phyloP scores from a whole-genome alignment of 148 eudicot species.

The Cornus suecica region DNA sequence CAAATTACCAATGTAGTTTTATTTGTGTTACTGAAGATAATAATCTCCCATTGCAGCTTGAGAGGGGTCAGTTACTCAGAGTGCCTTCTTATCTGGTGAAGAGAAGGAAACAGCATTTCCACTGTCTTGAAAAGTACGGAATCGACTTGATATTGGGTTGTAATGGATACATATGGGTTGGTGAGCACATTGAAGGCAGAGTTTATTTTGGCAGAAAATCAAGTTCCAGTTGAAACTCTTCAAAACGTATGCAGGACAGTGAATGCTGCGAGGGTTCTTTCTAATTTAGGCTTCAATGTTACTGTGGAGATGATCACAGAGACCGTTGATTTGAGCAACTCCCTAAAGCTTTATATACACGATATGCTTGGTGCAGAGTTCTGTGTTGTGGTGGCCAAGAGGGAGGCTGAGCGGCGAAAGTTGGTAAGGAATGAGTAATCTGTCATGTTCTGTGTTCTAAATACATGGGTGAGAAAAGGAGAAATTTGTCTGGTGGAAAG shows the following conservation, averaged over 20 bases:
- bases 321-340: slow-evolving; percentile 48
- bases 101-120: slow-evolving; percentile 82
- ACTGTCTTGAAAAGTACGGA: slow-evolving; percentile 61
- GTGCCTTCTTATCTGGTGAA: slow-evolving; percentile 85
- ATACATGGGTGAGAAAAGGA: not conserved
- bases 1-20: not conserved
- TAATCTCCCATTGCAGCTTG: slow-evolving; percentile 48
- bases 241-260: slow-evolving; percentile 77
- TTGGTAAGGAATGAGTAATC: slow-evolving; percentile 33
- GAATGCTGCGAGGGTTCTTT: slow-evolving; percentile 71
- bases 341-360: slow-evolving; percentile 53
- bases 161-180: slow-evolving; percentile 93
- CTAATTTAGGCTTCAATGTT: slow-evolving; percentile 64
- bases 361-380: slow-evolving; percentile 96
- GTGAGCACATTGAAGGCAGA: slow-evolving; percentile 58
- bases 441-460: not conserved
- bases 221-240: slow-evolving; percentile 48
- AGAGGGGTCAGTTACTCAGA: slow-evolving; percentile 66
- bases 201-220: slow-evolving; percentile 68
- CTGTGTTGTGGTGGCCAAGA: slow-evolving; percentile 76
- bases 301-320: slow-evolving; percentile 57
- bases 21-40: not conserved
- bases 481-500: not conserved
- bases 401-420: slow-evolving; percentile 71
- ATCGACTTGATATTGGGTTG: slow-evolving; percentile 78